A percentile compares a stretch with the other conserved stretches of the same genome.
phyloP scores from a whole-genome alignment of 2,329 filamentous ascomycete genomes.

The Ophiosphaerella korrae region DNA sequence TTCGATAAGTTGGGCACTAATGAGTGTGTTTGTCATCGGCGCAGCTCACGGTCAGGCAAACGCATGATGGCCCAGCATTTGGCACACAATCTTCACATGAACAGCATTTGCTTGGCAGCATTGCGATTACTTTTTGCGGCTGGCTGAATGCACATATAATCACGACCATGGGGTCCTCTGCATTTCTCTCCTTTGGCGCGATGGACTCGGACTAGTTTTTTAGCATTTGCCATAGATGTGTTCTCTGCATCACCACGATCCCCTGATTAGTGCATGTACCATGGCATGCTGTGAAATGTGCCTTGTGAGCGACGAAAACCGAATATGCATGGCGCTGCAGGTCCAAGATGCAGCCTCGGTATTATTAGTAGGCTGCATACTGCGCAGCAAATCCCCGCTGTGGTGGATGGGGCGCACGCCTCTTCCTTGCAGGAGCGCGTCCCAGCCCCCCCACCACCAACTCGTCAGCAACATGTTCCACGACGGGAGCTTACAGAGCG shows the following conservation, averaged over 20 bases:
- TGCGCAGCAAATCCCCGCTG: conserved; percentile 10
- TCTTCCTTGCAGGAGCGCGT: conserved; percentile 18
- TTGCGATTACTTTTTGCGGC: conserved; percentile 19
- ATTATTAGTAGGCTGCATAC: conserved; percentile 1
- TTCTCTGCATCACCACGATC: conserved; percentile 7
- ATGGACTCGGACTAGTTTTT: conserved; percentile 27
- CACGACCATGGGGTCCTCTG: conserved; percentile 26
- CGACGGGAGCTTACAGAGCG: conserved; percentile 76
- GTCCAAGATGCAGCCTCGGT: conserved; percentile 11
- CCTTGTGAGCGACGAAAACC: neutral
- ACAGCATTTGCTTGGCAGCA: conserved; percentile 26
- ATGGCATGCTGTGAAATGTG: neutral
- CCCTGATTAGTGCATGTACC: neutral
- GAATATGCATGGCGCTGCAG: neutral
- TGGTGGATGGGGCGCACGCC: conserved; percentile 4
- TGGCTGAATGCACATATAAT: conserved; percentile 22
- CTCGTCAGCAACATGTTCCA: conserved; percentile 71
- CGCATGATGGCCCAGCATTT: conserved; percentile 19
- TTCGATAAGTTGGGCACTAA: conserved; percentile 10
- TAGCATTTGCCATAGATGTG: conserved; percentile 39
- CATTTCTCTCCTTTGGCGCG: conserved; percentile 38
- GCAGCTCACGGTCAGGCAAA: conserved; percentile 2
- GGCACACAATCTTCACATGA: conserved; percentile 13
- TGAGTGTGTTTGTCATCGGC: neutral
- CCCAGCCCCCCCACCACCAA: conserved; percentile 16